A percentile compares a stretch with the other conserved stretches of the same genome.
These are phyloP conservation scores for Golubevia pallescens DNA, from an alignment of 1,284 basidiomycete species.

Conservation along the genomic window DNA sequence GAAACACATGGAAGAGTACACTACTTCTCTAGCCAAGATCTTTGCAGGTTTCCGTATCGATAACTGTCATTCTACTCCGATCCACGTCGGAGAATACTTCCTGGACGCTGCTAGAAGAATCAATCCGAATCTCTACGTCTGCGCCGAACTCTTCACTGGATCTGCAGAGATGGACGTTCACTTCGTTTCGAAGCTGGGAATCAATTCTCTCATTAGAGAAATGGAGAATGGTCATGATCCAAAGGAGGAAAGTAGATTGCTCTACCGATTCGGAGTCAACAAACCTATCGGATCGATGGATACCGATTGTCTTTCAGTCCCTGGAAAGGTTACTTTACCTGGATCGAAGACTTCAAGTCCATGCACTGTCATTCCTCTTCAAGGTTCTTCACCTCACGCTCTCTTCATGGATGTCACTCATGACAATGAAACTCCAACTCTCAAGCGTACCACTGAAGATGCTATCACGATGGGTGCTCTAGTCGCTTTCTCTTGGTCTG, in stretches of 20 bases:
- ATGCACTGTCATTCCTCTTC: constrained; percentile 34
- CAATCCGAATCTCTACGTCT: constrained; percentile 91
- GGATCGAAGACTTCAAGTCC: constrained; percentile 7
- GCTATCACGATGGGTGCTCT: constrained; percentile 56
- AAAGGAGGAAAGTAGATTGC: constrained; percentile 48
- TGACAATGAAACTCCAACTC: constrained; percentile 54
- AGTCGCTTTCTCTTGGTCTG: constrained; percentile 53
- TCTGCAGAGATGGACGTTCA: constrained; percentile 88
- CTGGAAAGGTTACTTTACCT: constrained; percentile 4
- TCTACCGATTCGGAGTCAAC: constrained; percentile 53
- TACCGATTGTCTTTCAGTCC: constrained; percentile 28
- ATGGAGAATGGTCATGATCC: constrained; percentile 56
- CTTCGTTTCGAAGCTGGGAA: constrained; percentile 85
- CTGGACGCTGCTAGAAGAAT: constrained; percentile 87
- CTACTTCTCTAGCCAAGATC: constrained; percentile 75
- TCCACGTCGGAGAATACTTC: constrained; percentile 88
- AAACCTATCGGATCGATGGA: constrained; percentile 57
- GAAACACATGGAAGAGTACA: constrained; percentile 89
- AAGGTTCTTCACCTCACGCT: constrained; percentile 46
- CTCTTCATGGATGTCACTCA: constrained; percentile 59
- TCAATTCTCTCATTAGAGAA: constrained; percentile 68
- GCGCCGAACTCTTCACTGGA: constrained; percentile 95
- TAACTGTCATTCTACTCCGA: constrained; percentile 96
- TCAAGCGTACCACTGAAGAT: constrained; percentile 51
- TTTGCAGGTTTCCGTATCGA: constrained; percentile 97